Evolutionary conservation across 257 asterid species (phyloP), one percentile per base, ranked within the genome.

Genomic region (Marsdenia floribunda): DNA sequence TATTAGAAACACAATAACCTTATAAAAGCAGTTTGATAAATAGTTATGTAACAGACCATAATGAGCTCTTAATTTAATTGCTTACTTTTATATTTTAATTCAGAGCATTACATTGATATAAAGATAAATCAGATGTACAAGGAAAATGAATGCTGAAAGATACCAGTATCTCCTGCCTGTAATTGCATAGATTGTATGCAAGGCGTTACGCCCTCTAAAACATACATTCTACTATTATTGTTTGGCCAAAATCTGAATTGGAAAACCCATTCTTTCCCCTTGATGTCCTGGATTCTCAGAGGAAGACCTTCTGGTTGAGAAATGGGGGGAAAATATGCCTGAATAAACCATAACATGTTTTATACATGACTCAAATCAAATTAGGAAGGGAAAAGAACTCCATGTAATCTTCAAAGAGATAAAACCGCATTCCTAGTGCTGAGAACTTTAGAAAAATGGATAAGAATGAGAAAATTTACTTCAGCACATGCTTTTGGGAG

Each of bases 401-500:
- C 16, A 65, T 12, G 67, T 71, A 75, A 64, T 50, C 44, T 46
- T 35, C 18, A 22, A 63, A 24, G 60, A 57, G 70, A 77, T 26
- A n/a, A 22, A 67, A 58, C 68, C 40, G 18, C 1, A 12, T 75
- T 74, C 40, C 49, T 24, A 33, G 12, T 18, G 69, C 22, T 37
- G 46, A 19, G 4, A 16, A 67, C 22, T 15, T 65, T 50, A 72
- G 15, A 18, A 8, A 63, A 15, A 11, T 29, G 33, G 21, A 73
- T 44, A 58, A 75, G 26, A 35, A 57, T 21, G 38, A 55, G 72
- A 77, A 75, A 81, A 81, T 91, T 76, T 81, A 91, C 98, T 88
- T 94, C 99, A 59, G 99, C 99, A 82, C 98, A 94, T 70, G 98
- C 98, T 89, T 94, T 94, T 74, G 97, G 98, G 79, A 94, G 98